Evolutionary conservation across 1,284 basidiomycete species (phyloP).

Genomic region (Inonotus hispidus): DNA sequence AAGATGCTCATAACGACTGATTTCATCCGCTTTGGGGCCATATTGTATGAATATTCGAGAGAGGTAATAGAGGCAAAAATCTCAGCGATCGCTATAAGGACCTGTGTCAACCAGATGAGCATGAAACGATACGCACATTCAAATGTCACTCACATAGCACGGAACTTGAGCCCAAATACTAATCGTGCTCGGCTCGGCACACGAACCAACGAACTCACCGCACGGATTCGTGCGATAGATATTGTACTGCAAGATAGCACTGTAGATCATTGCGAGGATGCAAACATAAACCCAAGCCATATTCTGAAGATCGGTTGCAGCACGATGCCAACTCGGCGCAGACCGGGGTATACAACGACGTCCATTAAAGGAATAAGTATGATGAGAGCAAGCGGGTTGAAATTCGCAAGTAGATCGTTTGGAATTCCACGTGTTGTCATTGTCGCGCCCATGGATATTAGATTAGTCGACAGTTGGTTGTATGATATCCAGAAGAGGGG

Average conservation of each 20-base stretch:
- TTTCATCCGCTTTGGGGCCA: constrained; percentile 52
- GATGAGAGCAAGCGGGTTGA: constrained; percentile 54
- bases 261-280: constrained; percentile 56
- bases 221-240: constrained; percentile 46
- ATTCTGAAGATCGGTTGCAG: constrained; percentile 60
- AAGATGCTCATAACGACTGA: constrained; percentile 50
- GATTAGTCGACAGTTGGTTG: constrained; percentile 50
- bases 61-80: constrained; percentile 64
- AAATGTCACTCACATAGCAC: constrained; percentile 10
- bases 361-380: constrained; percentile 46
- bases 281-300: constrained; percentile 56
- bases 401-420: constrained; percentile 55
- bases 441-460: constrained; percentile 44
- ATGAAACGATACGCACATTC: background rate
- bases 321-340: constrained; percentile 47
- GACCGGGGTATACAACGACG: constrained; percentile 48
- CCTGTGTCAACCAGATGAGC: constrained; percentile 34
- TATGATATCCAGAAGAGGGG: constrained; percentile 52
- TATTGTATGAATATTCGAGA: constrained; percentile 62
- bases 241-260: constrained; percentile 49
- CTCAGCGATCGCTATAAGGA: constrained; percentile 44
- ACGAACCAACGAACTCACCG: constrained; percentile 34
- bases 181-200: constrained; percentile 33
- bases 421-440: constrained; percentile 50
- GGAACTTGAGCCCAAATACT: constrained; percentile 44